Conservation (phyloP, 495 filamentous ascomycete genomes). For the Hyphodiscus hymeniophilus region DNA sequence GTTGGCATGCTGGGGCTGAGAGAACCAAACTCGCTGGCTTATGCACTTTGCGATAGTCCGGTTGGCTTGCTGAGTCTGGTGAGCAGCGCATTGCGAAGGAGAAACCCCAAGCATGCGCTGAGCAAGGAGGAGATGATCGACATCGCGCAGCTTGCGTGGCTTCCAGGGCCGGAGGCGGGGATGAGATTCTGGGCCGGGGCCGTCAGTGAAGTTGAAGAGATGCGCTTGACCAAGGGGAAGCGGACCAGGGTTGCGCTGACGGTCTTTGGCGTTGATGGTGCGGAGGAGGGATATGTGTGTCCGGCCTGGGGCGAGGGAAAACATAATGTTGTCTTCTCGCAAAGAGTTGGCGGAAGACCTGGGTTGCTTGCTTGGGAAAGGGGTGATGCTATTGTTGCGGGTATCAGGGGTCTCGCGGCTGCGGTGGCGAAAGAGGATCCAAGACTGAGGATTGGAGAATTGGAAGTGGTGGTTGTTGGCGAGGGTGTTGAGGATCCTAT, state of each 20-base stretch:
- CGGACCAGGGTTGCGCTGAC: conserved; percentile 31
- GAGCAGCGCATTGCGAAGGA: conserved; percentile 28
- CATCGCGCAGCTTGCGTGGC: conserved; percentile 37
- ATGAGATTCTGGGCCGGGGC: conserved; percentile 38
- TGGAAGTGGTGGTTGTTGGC: conserved; percentile 27
- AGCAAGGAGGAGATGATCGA: conserved; percentile 35
- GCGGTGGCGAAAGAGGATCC: conserved; percentile 26
- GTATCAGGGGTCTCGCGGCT: conserved; percentile 30
- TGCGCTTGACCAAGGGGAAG: neutral
- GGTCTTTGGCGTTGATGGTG: conserved; percentile 30
- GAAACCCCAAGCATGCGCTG: conserved; percentile 27
- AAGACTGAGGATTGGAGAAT: conserved; percentile 23
- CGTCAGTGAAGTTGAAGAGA: conserved; percentile 20
- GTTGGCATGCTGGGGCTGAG: conserved; percentile 21
- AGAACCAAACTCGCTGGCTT: conserved; percentile 41
- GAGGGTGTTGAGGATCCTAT: conserved; percentile 5
- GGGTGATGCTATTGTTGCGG: conserved; percentile 31
- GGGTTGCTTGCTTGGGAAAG: conserved; percentile 35
- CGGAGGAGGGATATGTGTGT: conserved; percentile 26
- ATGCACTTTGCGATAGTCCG: conserved; percentile 46
- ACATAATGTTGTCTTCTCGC: conserved; percentile 32
- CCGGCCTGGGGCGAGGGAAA: conserved; percentile 36
- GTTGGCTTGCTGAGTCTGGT: conserved; percentile 40
- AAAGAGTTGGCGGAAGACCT: conserved; percentile 24
- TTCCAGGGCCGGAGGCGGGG: conserved; percentile 39